A percentile compares a stretch with the other conserved stretches of the same genome.
Conservation (phyloP, 2,329 filamentous ascomycete species). For the Stachybotrys echinatus region DNA sequence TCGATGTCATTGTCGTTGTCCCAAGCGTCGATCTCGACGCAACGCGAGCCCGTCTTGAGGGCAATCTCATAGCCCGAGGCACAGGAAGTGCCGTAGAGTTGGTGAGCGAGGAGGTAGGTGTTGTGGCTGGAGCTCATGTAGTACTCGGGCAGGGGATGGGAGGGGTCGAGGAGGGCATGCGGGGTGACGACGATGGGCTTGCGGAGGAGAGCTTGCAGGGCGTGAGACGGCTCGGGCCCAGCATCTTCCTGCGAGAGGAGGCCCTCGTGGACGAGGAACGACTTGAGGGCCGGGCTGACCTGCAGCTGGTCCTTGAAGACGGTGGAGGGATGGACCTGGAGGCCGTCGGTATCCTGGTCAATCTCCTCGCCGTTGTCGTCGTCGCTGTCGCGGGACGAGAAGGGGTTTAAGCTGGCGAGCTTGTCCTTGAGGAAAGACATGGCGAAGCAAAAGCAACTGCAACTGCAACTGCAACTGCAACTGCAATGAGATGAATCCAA, state of each 20-base stretch:
- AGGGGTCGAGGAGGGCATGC: conserved; percentile 46
- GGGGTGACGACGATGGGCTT: conserved; percentile 55
- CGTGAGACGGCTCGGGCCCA: conserved; percentile 30
- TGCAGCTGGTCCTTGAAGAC: conserved; percentile 47
- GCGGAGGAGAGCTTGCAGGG: conserved; percentile 46
- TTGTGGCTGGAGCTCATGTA: conserved; percentile 71
- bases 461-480: no score
- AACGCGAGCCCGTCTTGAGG: conserved; percentile 57
- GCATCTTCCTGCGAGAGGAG: conserved; percentile 44
- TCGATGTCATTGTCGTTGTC: conserved; percentile 54
- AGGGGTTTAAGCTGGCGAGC: conserved; percentile 24
- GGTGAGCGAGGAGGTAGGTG: conserved; percentile 66
- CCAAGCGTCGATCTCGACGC: conserved; percentile 72
- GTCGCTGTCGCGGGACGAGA: conserved; percentile 19
- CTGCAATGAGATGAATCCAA: no score
- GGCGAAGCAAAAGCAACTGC: no score
- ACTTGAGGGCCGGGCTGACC: conserved; percentile 53
- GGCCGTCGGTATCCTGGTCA: conserved; percentile 41
- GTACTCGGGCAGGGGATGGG: conserved; percentile 60
- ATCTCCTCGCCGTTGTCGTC: conserved; percentile 29
- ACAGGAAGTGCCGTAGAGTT: conserved; percentile 59
- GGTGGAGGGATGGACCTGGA: conserved; percentile 52
- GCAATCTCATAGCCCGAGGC: conserved; percentile 60
- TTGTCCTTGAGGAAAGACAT: conserved; percentile 21
- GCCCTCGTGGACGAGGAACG: conserved; percentile 47